Evolutionary conservation across 306 rosid species (phyloP).

Genomic region (Malus asiatica): DNA sequence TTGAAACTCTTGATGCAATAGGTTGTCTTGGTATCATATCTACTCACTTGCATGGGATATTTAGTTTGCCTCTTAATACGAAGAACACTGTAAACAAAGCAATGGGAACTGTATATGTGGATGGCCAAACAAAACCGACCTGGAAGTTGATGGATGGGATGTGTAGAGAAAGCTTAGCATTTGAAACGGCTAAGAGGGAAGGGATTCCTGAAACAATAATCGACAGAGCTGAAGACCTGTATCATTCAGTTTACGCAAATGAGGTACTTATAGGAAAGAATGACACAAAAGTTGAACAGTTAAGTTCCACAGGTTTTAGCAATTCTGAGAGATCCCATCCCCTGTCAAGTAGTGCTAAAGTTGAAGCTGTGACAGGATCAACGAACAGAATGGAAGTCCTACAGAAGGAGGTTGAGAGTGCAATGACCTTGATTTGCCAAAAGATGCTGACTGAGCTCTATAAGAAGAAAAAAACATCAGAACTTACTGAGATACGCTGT

Average conservation of each 20-base stretch:
- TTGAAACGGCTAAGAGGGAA: constrained; percentile 88
- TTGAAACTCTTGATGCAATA: constrained; percentile 66
- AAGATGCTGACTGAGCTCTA: constrained; percentile 48
- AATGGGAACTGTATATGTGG: constrained; percentile 61
- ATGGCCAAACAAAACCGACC: constrained; percentile 74
- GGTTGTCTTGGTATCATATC: constrained; percentile 93
- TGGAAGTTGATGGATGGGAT: constrained; percentile 77
- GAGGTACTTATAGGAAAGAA: constrained; percentile 25
- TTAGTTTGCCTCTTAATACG: constrained; percentile 57
- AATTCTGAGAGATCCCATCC: constrained; percentile 27
- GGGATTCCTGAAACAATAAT: constrained; percentile 68
- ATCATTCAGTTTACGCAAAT: constrained; percentile 46
- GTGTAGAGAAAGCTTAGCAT: constrained; percentile 93
- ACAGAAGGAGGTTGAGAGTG: constrained; percentile 49
- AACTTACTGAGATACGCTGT: constrained; percentile 38
- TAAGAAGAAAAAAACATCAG: constrained; percentile 22
- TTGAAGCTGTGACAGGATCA: constrained; percentile 20
- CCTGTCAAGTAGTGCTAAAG: constrained; percentile 12
- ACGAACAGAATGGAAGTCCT: constrained; percentile 29
- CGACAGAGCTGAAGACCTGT: constrained; percentile 70
- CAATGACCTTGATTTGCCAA: constrained; percentile 60
- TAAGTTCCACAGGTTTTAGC: constrained; percentile 20
- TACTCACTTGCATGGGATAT: constrained; percentile 91
- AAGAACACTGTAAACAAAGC: constrained; percentile 64
- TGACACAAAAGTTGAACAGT: constrained; percentile 24